Conservation (phyloP, 1,284 basidiomycete species). For the Schizopora paradoxa region DNA sequence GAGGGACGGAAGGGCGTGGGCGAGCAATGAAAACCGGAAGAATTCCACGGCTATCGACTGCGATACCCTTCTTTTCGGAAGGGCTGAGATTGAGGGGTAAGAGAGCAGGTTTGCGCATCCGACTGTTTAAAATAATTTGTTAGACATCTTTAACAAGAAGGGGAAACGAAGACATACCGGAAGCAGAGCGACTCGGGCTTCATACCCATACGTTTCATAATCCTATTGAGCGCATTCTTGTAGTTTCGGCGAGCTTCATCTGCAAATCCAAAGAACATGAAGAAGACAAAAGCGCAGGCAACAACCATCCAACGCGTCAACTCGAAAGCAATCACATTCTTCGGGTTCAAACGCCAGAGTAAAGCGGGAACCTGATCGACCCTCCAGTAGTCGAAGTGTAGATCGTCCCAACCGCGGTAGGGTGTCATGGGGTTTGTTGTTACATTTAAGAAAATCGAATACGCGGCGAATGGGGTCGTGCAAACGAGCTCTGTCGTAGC, state of each 20-base stretch:
- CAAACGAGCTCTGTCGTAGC: constrained; percentile 33
- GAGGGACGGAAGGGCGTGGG: neutral
- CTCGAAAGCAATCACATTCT: constrained; percentile 19
- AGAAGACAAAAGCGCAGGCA: constrained; percentile 35
- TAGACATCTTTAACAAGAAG: too few relatives aligned
- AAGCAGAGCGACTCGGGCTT: too few relatives aligned
- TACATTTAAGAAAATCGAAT: neutral
- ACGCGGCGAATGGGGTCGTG: neutral
- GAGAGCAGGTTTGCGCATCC: neutral
- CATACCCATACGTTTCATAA: constrained; percentile 1
- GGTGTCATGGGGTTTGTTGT: constrained; percentile 4
- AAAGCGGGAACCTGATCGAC: constrained; percentile 28
- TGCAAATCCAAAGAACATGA: constrained; percentile 39
- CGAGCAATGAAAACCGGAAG: neutral
- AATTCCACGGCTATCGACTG: neutral
- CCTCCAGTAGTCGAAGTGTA: constrained; percentile 31
- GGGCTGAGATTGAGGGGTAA: neutral
- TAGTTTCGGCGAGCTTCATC: constrained; percentile 28
- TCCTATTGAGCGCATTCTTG: constrained; percentile 5
- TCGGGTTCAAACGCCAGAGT: constrained; percentile 24
- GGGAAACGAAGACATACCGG: too few relatives aligned
- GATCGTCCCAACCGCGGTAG: constrained; percentile 34
- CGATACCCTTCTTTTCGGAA: neutral
- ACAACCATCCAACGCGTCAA: constrained; percentile 36
- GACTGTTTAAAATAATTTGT: too few relatives aligned